These are phyloP conservation scores for Trametes sp. DNA, from an alignment of 1,284 basidiomycete genomes.

Conservation along the genomic window DNA sequence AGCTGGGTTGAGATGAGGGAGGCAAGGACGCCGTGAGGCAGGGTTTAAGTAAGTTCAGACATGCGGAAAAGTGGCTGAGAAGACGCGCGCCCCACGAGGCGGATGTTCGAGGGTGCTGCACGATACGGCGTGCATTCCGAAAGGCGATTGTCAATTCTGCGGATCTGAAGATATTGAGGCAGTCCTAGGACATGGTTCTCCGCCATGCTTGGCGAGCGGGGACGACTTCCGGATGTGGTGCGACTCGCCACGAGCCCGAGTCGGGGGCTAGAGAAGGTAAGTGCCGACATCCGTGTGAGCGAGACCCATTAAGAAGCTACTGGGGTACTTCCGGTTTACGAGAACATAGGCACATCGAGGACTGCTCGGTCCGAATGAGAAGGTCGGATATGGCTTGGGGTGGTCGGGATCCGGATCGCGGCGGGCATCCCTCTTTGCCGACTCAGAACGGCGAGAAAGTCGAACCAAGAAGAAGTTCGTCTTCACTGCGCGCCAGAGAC, in stretches of 20 bases:
- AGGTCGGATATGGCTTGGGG: not conserved
- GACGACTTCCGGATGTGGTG: not conserved
- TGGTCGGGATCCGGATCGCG: slow-evolving; percentile 1
- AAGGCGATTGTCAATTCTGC: slow-evolving; percentile 10
- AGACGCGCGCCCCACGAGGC: slow-evolving; percentile 23
- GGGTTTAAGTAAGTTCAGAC: slow-evolving; percentile 20
- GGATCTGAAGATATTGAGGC: not conserved
- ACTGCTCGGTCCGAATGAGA: not conserved
- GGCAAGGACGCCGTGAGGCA: slow-evolving; percentile 2
- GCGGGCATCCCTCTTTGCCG: too few relatives aligned
- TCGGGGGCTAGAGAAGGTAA: not conserved
- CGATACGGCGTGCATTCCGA: slow-evolving; percentile 2
- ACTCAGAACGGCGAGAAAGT: not conserved
- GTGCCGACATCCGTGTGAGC: too few relatives aligned
- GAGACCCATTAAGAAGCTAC: too few relatives aligned
- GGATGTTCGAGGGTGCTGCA: not conserved
- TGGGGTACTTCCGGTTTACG: not conserved
- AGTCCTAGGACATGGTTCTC: too few relatives aligned
- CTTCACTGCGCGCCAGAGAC: too few relatives aligned
- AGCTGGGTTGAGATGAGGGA: not conserved
- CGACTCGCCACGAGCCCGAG: not conserved
- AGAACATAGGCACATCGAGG: not conserved
- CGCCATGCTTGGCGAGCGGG: not conserved
- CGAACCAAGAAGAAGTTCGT: too few relatives aligned
- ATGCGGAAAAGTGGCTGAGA: slow-evolving; percentile 21